A percentile compares a stretch with the other conserved stretches of the same genome.
Conservation (phyloP, 2,329 filamentous ascomycete species). For the Xylariaceae sp. region DNA sequence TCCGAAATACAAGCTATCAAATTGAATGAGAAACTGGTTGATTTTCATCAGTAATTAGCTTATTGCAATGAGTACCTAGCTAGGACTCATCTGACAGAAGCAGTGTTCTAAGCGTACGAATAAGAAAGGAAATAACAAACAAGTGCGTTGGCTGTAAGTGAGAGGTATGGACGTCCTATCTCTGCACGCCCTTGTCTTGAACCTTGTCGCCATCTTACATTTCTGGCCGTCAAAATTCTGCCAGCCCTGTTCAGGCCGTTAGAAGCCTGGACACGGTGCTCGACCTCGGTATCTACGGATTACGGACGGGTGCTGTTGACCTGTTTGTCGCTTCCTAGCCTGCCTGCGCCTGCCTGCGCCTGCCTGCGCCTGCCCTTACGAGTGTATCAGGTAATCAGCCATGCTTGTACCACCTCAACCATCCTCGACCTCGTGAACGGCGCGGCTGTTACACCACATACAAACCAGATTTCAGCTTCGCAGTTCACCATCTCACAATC, state of each 20-base stretch:
- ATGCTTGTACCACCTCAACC: slow-evolving; percentile 7
- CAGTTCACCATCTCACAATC: slow-evolving; percentile 4
- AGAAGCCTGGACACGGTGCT: neutral
- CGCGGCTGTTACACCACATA: neutral
- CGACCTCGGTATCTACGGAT: neutral
- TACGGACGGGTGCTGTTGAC: neutral
- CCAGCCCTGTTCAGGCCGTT: neutral
- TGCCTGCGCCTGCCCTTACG: neutral
- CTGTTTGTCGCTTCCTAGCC: neutral
- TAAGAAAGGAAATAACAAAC: too few species aligned
- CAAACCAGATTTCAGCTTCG: slow-evolving; percentile 3
- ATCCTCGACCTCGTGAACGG: slow-evolving; percentile 5
- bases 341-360: neutral
- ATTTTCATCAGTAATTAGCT: too few species aligned
- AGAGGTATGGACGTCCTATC: neutral
- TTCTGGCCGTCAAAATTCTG: neutral
- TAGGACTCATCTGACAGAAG: too few species aligned
- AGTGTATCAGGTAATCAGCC: neutral
- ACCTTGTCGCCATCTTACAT: neutral
- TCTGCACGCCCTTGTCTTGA: neutral
- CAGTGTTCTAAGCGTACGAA: too few species aligned
- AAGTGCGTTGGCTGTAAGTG: neutral
- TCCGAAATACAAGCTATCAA: too few species aligned
- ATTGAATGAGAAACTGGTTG: too few species aligned
- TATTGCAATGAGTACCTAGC: too few species aligned